Evolutionary conservation across 192 early-diverging fungal genomes (phyloP).

Genomic region (Rhizoclosmatium sp.): DNA sequence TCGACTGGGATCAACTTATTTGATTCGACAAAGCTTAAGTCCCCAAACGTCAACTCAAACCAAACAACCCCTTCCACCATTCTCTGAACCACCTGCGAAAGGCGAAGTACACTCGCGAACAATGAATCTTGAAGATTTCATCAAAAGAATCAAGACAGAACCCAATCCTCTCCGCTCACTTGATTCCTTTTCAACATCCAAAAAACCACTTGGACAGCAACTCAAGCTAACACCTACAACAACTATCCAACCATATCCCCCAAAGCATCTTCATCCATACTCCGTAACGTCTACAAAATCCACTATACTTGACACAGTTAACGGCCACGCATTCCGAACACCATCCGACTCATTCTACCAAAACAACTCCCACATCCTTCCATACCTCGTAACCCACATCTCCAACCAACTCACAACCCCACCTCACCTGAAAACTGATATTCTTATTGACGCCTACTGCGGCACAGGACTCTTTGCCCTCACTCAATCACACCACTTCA

Average conservation of each 20-base stretch:
- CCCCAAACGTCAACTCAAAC: not conserved
- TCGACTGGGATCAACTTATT: constrained; percentile 8
- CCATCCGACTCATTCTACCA: constrained; percentile 76
- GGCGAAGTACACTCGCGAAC: not conserved
- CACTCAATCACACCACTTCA: constrained; percentile 64
- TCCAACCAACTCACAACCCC: constrained; percentile 61
- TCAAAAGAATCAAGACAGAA: constrained; percentile 16
- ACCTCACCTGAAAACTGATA: constrained; percentile 33
- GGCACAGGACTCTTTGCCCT: constrained; percentile 78
- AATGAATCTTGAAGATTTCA: constrained; percentile 21
- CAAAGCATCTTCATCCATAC: not conserved
- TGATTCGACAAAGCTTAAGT: constrained; percentile 19
- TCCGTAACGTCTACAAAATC: constrained; percentile 11
- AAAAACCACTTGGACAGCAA: not conserved
- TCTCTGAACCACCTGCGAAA: not conserved
- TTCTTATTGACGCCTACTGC: constrained; percentile 77
- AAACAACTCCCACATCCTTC: constrained; percentile 72
- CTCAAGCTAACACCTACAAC: constrained; percentile 16
- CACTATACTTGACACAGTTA: constrained; percentile 39
- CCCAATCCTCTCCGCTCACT: not conserved
- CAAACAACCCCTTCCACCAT: not conserved
- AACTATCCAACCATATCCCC: constrained; percentile 38
- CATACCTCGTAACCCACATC: constrained; percentile 67
- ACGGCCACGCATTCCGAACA: constrained; percentile 62
- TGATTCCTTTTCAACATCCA: not conserved